Evolutionary conservation across 805 yeast species (phyloP), one percentile per base, ranked within the genome.

Genomic region (Spathaspora gorwiae): DNA sequence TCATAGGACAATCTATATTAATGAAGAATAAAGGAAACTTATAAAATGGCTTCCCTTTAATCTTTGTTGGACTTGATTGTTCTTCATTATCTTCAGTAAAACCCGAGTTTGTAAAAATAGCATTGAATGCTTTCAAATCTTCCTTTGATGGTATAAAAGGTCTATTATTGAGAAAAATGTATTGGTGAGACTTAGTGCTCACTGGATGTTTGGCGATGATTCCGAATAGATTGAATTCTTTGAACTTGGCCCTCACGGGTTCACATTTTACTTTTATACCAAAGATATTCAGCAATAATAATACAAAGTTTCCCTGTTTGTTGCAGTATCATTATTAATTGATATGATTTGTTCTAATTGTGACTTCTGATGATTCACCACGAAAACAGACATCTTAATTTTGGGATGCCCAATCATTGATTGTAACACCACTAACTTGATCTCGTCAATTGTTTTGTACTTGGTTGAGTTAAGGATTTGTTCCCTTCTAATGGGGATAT

Each of bases 131-230:
- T 45, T 43, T 26, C 36, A 41, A 11, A 52, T 45, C 54, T n/a
- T 47, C 45, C 2, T 38, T 35, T 13, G 51, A 24, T 38, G 44
- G 37, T 7, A 24, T 8, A 13, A 69, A 53, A 9, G 53, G 60
- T 24, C 75, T 60, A 2, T 68, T 68, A 55, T 81, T 79, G 19
- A 77, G 50, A 43, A 66, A 75, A 1, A 79, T 51, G 42, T 66
- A 72, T 51, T 80, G 86, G 45, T 67, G 64, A 1, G 53, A 47
- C 37, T 61, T 69, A 0, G 72, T 55, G 44, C 65, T 65, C 1
- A 60, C 48, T 1, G 76, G 65, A 0, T 44, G 33, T 3, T 52
- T 54, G 0, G 79, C 76, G 9, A 81, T 60, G 0, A 73, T 49
- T 2, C 79, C 78, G 0, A 55, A 49, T n/a, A 66, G 54, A 7